These are phyloP conservation scores for Anacardium occidentale DNA, from an alignment of 345 rosid species.

Conservation along the genomic window DNA sequence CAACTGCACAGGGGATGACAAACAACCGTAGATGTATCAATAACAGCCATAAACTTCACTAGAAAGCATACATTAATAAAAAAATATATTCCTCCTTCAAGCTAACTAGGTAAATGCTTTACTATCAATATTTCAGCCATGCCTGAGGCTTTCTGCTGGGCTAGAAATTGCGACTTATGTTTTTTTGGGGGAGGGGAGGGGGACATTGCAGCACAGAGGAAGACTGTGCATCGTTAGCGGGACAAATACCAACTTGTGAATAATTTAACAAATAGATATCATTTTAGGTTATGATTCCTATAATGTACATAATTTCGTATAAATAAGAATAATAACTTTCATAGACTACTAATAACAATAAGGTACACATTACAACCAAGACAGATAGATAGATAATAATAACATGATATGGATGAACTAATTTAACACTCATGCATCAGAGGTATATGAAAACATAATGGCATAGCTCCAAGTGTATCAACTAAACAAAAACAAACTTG, in stretches of 20 bases:
- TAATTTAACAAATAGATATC: no score
- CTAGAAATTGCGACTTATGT: no score
- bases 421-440: no score
- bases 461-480: constrained; percentile 9
- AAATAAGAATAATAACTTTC: neutral
- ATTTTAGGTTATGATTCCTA: neutral
- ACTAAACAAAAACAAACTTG: neutral
- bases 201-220: neutral
- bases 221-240: neutral
- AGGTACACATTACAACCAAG: neutral
- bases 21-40: constrained; percentile 20
- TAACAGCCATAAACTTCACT: constrained; percentile 1
- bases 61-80: neutral
- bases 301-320: neutral
- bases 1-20: constrained; percentile 45
- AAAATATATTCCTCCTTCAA: no score
- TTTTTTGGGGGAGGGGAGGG: no score
- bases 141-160: no score
- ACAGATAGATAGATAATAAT: neutral
- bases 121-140: neutral
- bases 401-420: neutral
- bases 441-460: neutral
- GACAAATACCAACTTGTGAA: neutral
- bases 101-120: neutral
- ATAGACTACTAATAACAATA: neutral